Percentiles rank a stretch among this genome's conserved stretches.
These are phyloP conservation scores for Neurospora tetraspora DNA, from an alignment of 495 filamentous ascomycete species.

Conservation along the genomic window DNA sequence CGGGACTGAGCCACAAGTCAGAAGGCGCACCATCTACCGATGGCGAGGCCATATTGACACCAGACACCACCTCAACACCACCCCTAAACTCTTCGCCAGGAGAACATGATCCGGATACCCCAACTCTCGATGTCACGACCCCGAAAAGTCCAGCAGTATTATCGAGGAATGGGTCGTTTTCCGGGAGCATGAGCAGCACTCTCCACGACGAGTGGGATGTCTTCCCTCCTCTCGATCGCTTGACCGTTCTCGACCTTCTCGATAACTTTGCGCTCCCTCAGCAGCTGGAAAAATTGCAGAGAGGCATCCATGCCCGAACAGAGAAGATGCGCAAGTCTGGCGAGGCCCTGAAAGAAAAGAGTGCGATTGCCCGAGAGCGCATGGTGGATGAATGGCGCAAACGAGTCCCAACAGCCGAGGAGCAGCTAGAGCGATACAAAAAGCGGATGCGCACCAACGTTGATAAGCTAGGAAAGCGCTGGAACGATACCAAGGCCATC, in stretches of 20 bases:
- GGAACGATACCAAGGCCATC: conserved; percentile 81
- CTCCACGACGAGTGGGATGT: conserved; percentile 86
- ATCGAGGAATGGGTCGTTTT: conserved; percentile 67
- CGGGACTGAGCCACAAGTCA: conserved; percentile 24
- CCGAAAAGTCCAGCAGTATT: conserved; percentile 40
- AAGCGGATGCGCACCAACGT: conserved; percentile 77
- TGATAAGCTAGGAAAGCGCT: conserved; percentile 74
- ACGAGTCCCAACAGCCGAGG: conserved; percentile 73
- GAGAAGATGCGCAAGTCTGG: conserved; percentile 76
- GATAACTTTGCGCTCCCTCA: conserved; percentile 88
- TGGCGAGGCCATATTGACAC: conserved; percentile 32
- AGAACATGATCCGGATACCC: conserved; percentile 34
- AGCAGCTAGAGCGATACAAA: conserved; percentile 84
- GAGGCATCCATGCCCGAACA: conserved; percentile 64
- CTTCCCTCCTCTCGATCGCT: conserved; percentile 75
- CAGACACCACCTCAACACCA: conserved; percentile 28
- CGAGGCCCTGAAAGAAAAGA: conserved; percentile 51
- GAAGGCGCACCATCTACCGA: conserved; percentile 31
- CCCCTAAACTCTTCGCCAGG: conserved; percentile 28
- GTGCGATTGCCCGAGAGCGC: conserved; percentile 47
- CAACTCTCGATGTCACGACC: conserved; percentile 26
- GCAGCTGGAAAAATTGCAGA: conserved; percentile 80
- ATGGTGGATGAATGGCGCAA: conserved; percentile 83
- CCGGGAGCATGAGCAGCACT: conserved; percentile 50
- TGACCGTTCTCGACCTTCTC: conserved; percentile 85